Conservation (phyloP, 2,329 filamentous ascomycete genomes). For the Fusarium nematophilum region DNA sequence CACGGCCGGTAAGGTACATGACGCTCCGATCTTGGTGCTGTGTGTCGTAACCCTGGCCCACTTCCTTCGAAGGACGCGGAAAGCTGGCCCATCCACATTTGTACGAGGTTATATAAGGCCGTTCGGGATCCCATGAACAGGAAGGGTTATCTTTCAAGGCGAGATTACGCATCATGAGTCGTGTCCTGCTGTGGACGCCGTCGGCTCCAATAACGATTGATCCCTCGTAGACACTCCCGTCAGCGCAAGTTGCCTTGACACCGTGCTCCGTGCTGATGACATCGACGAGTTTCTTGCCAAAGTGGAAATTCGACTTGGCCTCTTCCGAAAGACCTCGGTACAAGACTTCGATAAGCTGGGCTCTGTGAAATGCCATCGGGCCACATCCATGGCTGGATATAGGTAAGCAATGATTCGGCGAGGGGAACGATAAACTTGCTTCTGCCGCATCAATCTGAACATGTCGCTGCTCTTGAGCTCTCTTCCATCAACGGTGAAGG, state of each 20-base stretch:
- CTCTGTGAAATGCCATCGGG: constrained; percentile 1
- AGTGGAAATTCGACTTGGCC: constrained; percentile 2
- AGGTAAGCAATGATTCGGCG: constrained; percentile 16
- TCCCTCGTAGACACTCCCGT: constrained; percentile 9
- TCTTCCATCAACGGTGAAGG: background rate
- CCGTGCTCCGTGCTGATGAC: constrained; percentile 2
- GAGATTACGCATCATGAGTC: constrained; percentile 12
- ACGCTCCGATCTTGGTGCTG: constrained; percentile 36
- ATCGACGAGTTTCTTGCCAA: constrained; percentile 28
- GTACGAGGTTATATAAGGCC: background rate
- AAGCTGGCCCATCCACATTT: constrained; percentile 41
- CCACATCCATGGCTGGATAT: background rate
- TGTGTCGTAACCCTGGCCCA: constrained; percentile 44
- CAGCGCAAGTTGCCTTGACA: constrained; percentile 10
- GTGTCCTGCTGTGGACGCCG: constrained; percentile 12
- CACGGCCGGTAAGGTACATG: constrained; percentile 46
- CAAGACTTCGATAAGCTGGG: constrained; percentile 3
- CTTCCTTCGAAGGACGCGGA: constrained; percentile 19
- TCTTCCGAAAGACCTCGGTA: constrained; percentile 1
- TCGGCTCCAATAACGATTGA: constrained; percentile 22
- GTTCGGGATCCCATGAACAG: constrained; percentile 5
- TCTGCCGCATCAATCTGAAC: background rate
- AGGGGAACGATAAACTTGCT: background rate
- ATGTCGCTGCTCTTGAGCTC: background rate
- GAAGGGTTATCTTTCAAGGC: background rate